A percentile compares a stretch with the other conserved stretches of the same genome.
These are phyloP conservation scores for Juglanconis oblonga DNA, from an alignment of 2,329 filamentous ascomycete genomes.

Conservation along the genomic window DNA sequence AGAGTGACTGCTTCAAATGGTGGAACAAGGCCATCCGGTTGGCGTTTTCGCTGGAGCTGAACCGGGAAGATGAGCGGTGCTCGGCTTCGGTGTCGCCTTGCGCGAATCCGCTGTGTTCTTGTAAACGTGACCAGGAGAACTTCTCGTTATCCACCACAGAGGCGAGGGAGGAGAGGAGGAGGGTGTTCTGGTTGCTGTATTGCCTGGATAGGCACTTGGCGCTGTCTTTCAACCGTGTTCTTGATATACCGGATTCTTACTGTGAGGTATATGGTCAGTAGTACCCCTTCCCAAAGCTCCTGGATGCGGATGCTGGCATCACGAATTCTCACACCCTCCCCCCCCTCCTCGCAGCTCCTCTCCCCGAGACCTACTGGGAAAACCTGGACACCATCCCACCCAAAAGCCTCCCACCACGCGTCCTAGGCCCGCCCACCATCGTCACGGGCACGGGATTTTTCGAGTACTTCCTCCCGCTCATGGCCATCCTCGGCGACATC, in stretches of 20 bases:
- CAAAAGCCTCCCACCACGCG: slow-evolving; percentile 30
- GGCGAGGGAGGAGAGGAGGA: slow-evolving; percentile 42
- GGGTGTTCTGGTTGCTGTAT: slow-evolving; percentile 48
- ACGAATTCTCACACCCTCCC: neutral
- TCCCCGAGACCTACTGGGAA: slow-evolving; percentile 40
- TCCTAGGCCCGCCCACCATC: slow-evolving; percentile 35
- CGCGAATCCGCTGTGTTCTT: slow-evolving; percentile 31
- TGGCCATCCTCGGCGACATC: slow-evolving; percentile 47
- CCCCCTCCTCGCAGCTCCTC: slow-evolving; percentile 26
- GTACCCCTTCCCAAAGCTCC: neutral
- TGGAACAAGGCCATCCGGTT: slow-evolving; percentile 41
- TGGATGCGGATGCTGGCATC: neutral
- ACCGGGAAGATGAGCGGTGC: slow-evolving; percentile 35
- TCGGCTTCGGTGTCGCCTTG: slow-evolving; percentile 24
- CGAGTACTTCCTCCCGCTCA: slow-evolving; percentile 48
- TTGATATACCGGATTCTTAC: slow-evolving; percentile 44
- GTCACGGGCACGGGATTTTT: slow-evolving; percentile 44
- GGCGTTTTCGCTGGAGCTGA: slow-evolving; percentile 35
- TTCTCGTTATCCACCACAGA: slow-evolving; percentile 32
- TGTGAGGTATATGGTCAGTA: slow-evolving; percentile 38
- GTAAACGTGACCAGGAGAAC: slow-evolving; percentile 28
- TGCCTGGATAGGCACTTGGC: slow-evolving; percentile 45
- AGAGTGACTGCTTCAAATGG: slow-evolving; percentile 46
- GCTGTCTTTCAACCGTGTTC: slow-evolving; percentile 42
- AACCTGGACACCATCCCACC: slow-evolving; percentile 32